Percentiles rank a stretch among this genome's conserved stretches.
Conservation (phyloP, 2,329 filamentous ascomycete genomes). For the Neobulgaria alba region DNA sequence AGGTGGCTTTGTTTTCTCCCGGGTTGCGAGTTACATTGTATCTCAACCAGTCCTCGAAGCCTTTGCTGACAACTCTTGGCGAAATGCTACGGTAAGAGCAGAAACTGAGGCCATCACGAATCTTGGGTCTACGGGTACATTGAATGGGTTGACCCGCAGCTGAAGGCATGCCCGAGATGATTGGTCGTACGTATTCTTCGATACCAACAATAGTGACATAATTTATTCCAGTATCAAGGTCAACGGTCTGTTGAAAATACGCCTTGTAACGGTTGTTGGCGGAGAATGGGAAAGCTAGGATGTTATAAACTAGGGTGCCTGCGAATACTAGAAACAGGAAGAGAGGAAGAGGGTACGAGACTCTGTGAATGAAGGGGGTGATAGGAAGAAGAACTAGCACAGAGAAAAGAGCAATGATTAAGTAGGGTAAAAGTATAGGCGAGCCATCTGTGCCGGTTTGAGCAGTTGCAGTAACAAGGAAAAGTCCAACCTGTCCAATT, state of each 20-base stretch:
- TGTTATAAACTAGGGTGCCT: slow-evolving; percentile 76
- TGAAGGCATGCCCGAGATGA: slow-evolving; percentile 63
- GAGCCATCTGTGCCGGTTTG: slow-evolving; percentile 84
- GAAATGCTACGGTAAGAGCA: slow-evolving; percentile 66
- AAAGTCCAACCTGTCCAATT: slow-evolving; percentile 65
- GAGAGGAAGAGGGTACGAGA: slow-evolving; percentile 72
- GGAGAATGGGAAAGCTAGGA: slow-evolving; percentile 83
- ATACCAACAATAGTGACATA: slow-evolving; percentile 61
- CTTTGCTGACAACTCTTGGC: slow-evolving; percentile 52
- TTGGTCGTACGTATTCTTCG: slow-evolving; percentile 54
- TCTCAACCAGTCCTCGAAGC: slow-evolving; percentile 52
- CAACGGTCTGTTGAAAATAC: slow-evolving; percentile 74
- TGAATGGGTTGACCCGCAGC: slow-evolving; percentile 51
- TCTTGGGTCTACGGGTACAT: slow-evolving; percentile 38
- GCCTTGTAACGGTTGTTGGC: slow-evolving; percentile 71
- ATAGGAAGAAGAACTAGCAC: slow-evolving; percentile 68
- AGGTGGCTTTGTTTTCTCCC: slow-evolving; percentile 42
- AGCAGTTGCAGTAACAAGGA: slow-evolving; percentile 61
- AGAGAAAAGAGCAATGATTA: slow-evolving; percentile 58
- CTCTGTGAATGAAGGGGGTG: slow-evolving; percentile 77
- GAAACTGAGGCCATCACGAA: slow-evolving; percentile 44
- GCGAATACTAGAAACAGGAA: slow-evolving; percentile 66
- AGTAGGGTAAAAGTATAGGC: slow-evolving; percentile 60
- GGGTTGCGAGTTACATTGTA: slow-evolving; percentile 47
- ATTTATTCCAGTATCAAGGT: slow-evolving; percentile 66